Conservation (phyloP, 225 moss, liverwort and hornwort genomes). For the Polytrichum formosum region DNA sequence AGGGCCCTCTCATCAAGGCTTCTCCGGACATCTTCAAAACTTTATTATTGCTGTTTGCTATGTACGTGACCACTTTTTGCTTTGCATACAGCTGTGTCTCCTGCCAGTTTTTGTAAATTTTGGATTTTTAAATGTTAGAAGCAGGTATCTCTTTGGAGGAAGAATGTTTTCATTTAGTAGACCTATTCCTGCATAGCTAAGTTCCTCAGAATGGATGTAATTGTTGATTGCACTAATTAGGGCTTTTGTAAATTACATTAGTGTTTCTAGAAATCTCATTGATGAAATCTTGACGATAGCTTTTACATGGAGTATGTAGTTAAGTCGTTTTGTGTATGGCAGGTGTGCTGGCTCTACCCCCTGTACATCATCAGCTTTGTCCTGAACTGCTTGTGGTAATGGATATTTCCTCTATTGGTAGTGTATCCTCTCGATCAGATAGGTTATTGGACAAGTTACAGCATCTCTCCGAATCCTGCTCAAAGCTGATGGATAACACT, state of each 20-base stretch:
- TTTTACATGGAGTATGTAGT: background rate
- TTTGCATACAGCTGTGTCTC: background rate
- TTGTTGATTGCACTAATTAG: no score
- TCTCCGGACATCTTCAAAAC: slow-evolving; percentile 53
- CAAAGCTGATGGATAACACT: no score
- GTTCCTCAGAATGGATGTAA: no score
- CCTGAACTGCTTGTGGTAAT: slow-evolving; percentile 87
- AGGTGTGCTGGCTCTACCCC: slow-evolving; percentile 94
- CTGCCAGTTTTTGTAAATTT: no score
- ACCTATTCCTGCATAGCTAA: no score
- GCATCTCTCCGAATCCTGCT: no score
- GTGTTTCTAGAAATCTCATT: no score
- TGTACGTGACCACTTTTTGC: slow-evolving; percentile 41
- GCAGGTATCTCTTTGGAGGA: no score
- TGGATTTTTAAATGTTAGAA: no score
- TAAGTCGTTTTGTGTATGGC: slow-evolving; percentile 26
- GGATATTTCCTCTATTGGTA: background rate
- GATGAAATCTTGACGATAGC: no score
- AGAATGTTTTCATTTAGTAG: no score
- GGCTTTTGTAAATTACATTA: no score
- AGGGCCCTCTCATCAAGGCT: slow-evolving; percentile 28
- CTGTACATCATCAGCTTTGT: slow-evolving; percentile 84
- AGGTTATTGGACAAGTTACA: background rate
- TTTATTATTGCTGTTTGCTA: slow-evolving; percentile 66
- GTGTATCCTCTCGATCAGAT: background rate